These are phyloP conservation scores for Hyaloperonospora arabidopsidis DNA, from an alignment of 352 stramenopile species.

Conservation along the genomic window DNA sequence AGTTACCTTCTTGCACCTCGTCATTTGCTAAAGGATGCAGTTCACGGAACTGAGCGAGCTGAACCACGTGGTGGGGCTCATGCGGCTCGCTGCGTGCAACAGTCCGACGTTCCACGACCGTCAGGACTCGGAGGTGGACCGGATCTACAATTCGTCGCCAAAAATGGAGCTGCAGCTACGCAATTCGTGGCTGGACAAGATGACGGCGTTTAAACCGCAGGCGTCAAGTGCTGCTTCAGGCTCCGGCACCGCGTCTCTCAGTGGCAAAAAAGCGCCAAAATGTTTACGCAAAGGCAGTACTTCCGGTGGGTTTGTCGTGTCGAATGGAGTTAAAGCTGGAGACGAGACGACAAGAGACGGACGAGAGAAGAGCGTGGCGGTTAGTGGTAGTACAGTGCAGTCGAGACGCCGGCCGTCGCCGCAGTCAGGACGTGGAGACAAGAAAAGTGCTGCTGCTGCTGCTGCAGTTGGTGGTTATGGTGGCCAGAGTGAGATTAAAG, in stretches of 20 bases:
- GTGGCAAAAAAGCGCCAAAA: conserved; percentile 45
- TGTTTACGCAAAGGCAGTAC: conserved; percentile 24
- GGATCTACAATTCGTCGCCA: conserved; percentile 85
- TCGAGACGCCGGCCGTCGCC: conserved; percentile 25
- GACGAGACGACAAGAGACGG: conserved; percentile 20
- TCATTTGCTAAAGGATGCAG: conserved; percentile 68
- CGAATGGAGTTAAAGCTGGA: conserved; percentile 9
- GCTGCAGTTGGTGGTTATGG: too few relatives aligned
- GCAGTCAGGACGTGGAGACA: conserved; percentile 19
- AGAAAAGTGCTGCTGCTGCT: conserved; percentile 14
- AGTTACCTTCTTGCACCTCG: too few relatives aligned
- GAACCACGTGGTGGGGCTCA: conserved; percentile 74
- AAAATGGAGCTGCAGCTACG: conserved; percentile 83
- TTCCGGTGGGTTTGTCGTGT: conserved; percentile 1
- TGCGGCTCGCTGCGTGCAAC: conserved; percentile 73
- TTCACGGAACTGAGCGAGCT: conserved; percentile 85
- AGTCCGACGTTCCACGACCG: conserved; percentile 86
- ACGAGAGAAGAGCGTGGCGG: conserved; percentile 22
- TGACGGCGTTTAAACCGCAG: conserved; percentile 66
- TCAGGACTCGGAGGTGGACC: conserved; percentile 84
- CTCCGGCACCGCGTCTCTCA: conserved; percentile 1
- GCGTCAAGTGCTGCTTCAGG: conserved; percentile 8
- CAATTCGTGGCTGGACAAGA: conserved; percentile 86
- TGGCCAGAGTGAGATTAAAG: conserved; percentile 14
- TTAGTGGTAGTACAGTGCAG: conserved; percentile 13